These are phyloP conservation scores for carrot (Daucus carota) DNA, from an alignment of 129 eudicot species.

Conservation along the genomic window DNA sequence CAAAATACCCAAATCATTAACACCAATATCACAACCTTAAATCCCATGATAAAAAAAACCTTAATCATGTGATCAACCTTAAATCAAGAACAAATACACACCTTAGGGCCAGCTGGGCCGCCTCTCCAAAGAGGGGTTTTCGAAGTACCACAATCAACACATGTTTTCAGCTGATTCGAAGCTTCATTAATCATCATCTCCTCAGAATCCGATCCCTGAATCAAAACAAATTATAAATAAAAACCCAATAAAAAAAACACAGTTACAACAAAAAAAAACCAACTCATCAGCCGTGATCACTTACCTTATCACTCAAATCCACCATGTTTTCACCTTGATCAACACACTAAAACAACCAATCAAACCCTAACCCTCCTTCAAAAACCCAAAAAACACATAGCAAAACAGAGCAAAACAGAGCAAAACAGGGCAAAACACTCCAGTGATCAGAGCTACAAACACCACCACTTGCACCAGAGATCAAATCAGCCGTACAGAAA, in stretches of 20 bases:
- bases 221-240: background rate
- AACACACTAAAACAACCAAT: background rate
- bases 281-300: conserved; percentile 28
- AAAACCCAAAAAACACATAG: background rate
- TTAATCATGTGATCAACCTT: too few relatives aligned
- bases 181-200: conserved; percentile 42
- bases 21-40: too few relatives aligned
- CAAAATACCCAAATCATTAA: conserved; percentile 7
- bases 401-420: background rate
- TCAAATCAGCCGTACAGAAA: background rate
- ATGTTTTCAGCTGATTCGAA: conserved; percentile 44
- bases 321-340: conserved; percentile 33
- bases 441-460: background rate
- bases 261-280: background rate
- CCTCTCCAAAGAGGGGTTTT: conserved; percentile 99
- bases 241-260: background rate
- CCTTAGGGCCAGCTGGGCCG: conserved; percentile 99
- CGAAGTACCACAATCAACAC: conserved; percentile 89
- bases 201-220: conserved; percentile 58
- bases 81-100: conserved; percentile 13
- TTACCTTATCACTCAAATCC: conserved; percentile 81
- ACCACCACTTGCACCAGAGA: background rate
- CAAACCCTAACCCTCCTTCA: background rate
- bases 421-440: background rate
- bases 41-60: too few relatives aligned